Percentiles rank a stretch among this genome's conserved stretches.
These are phyloP conservation scores for Fusarium clavum DNA, from an alignment of 2,329 filamentous ascomycete genomes.

Conservation along the genomic window DNA sequence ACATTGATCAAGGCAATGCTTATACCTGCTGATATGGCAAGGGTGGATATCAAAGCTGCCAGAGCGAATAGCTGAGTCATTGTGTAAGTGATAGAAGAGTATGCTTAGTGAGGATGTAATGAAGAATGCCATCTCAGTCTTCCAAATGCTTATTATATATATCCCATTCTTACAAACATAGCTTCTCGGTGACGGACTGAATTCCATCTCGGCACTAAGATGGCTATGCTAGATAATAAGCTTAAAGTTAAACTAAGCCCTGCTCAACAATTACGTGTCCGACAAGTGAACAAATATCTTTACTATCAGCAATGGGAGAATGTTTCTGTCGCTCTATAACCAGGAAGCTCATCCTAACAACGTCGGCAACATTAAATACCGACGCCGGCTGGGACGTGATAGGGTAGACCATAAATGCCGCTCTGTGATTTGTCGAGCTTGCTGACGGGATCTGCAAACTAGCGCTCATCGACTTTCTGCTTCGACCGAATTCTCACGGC, in stretches of 20 bases:
- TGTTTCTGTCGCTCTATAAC: neutral
- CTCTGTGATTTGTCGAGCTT: neutral
- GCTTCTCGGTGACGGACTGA: neutral
- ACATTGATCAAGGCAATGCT: neutral
- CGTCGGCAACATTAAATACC: neutral
- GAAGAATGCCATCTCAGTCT: rapidly evolving
- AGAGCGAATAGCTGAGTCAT: neutral
- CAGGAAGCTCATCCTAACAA: neutral
- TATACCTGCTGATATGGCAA: neutral
- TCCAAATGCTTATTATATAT: neutral
- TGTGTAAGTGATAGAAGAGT: rapidly evolving
- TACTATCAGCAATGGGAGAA: neutral
- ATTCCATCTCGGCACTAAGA: neutral
- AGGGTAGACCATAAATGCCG: neutral
- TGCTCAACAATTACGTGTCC: neutral
- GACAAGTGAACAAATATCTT: neutral
- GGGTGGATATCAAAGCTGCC: neutral
- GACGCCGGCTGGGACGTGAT: neutral
- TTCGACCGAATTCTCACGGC: neutral
- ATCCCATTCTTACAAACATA: neutral
- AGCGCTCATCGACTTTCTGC: neutral
- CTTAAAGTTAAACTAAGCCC: neutral
- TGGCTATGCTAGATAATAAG: neutral
- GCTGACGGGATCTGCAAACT: neutral
- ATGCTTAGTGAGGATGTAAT: rapidly evolving